A percentile compares a stretch with the other conserved stretches of the same genome.
These are phyloP conservation scores for Microdochium nivale DNA, from an alignment of 2,329 filamentous ascomycete species.

Conservation along the genomic window DNA sequence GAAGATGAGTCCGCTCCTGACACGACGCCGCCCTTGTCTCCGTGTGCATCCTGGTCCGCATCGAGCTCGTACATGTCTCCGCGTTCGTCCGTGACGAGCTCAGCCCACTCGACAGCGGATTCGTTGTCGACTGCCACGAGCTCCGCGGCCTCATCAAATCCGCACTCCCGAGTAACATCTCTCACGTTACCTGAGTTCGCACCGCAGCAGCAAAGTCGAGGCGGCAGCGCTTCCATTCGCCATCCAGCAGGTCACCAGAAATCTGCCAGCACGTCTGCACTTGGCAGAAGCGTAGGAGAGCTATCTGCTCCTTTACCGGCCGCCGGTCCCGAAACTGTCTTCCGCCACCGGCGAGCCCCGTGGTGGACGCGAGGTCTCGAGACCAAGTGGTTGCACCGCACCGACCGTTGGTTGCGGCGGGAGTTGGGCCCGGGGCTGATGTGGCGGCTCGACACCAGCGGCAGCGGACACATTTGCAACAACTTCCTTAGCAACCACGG, in stretches of 20 bases:
- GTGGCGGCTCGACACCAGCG: conserved; percentile 21
- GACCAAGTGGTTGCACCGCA: conserved; percentile 11
- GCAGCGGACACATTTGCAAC: neutral
- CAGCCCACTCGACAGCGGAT: neutral
- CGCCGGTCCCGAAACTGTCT: conserved; percentile 11
- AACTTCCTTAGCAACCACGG: neutral
- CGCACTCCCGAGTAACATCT: neutral
- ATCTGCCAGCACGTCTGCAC: neutral
- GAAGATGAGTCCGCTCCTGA: neutral
- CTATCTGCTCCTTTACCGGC: neutral
- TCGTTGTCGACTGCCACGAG: neutral
- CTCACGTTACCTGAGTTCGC: neutral
- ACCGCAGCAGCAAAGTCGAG: neutral
- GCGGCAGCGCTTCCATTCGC: neutral
- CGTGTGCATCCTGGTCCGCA: conserved; percentile 8
- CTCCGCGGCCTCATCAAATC: no score
- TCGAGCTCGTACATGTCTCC: neutral
- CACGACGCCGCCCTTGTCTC: neutral
- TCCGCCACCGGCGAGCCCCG: conserved; percentile 14
- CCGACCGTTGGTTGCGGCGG: conserved; percentile 8
- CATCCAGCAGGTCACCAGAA: neutral
- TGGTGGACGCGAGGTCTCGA: conserved; percentile 12
- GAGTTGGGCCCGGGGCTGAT: conserved; percentile 11
- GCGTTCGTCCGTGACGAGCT: neutral
- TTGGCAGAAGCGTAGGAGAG: neutral